Conservation (phyloP, 768 basidiomycete genomes). For the Porpolomopsis calyptriformis region DNA sequence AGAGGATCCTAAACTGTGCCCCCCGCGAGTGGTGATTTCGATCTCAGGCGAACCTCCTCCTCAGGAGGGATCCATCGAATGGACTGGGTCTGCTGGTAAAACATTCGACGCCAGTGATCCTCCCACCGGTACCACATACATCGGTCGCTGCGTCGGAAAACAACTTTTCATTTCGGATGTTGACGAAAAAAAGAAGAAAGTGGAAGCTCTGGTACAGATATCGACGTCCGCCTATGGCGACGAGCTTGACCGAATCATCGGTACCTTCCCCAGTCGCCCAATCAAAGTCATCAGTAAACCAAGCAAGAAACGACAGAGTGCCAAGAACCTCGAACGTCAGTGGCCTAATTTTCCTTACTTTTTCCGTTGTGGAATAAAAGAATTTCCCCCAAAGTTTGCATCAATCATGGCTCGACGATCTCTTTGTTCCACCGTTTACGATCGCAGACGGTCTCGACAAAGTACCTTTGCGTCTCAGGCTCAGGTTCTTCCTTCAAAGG, state of each 20-base stretch:
- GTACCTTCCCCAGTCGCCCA: constrained; percentile 83
- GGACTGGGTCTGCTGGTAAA: constrained; percentile 79
- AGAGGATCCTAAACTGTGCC: constrained; percentile 62
- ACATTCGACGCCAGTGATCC: constrained; percentile 73
- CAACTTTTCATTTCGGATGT: constrained; percentile 92
- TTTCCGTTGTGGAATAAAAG: constrained; percentile 7
- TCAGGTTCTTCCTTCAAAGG: constrained; percentile 87
- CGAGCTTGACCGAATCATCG: constrained; percentile 74
- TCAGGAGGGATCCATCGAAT: constrained; percentile 77
- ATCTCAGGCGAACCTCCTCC: constrained; percentile 86
- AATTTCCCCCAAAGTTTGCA: constrained; percentile 54
- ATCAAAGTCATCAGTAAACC: constrained; percentile 99
- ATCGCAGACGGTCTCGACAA: constrained; percentile 91
- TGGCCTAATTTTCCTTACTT: constrained; percentile 15
- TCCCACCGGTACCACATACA: constrained; percentile 75
- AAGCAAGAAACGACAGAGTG: constrained; percentile 91
- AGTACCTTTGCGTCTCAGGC: constrained; percentile 92
- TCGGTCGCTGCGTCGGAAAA: constrained; percentile 89
- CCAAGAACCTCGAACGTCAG: constrained; percentile 87
- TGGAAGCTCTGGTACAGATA: constrained; percentile 86
- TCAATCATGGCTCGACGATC: constrained; percentile 91
- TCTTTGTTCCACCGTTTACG: constrained; percentile 93
- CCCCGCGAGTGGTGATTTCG: constrained; percentile 77
- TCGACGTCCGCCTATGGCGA: constrained; percentile 71
- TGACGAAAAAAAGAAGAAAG: constrained; percentile 91